Evolutionary conservation across 257 asterid genomes (phyloP), one percentile per base, ranked within the genome.

Genomic region (Leonotis leonurus): DNA sequence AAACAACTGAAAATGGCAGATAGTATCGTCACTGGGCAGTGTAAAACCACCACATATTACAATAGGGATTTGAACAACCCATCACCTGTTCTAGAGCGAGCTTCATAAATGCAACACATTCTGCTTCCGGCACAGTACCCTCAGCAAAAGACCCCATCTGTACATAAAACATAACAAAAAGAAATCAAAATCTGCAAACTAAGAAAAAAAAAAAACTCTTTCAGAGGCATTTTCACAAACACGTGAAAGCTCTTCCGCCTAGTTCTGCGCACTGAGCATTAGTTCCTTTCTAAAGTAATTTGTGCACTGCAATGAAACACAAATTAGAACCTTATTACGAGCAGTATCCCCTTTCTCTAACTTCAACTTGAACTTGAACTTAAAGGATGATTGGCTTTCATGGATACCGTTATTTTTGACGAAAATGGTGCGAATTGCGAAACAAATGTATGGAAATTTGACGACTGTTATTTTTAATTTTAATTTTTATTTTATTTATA

Each of bases 11-110:
- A 57, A 43, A 44, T 3, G 37, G 37, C 53, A 45, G 44, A 60
- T 18, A 54, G 29, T 16, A 30, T 33, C 61, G 13, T 53, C 16
- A 50, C 11, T 10, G 16, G 9, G 21, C 20, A 43, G 16, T 14
- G 17, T 39, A 45, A 59, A 48, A 48, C 51, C n/a, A n/a, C n/a
- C 58, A 58, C 45, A 30, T 21, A 41, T 16, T 29, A n/a, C 8
- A 36, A 4, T 6, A 35, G 60, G 37, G 51, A 37, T 57, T 62
- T 56, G 52, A 37, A 16, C 33, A 44, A 64, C 1, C 43, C 21
- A 16, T 8, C 8, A 84, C 95, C 95, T 87, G 90, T 67, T 84
- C 79, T 11, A 91, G 69, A 60, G 96, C 95, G 50, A 86, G 86
- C 65, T 75, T 81, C 95, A 91, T 91, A 67, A 73, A 84, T 16